A percentile compares a stretch with the other conserved stretches of the same genome.
Evolutionary conservation across 176 grass and related monocot genomes (phyloP).

Genomic region (Rhipidocladum racemiflorum): DNA sequence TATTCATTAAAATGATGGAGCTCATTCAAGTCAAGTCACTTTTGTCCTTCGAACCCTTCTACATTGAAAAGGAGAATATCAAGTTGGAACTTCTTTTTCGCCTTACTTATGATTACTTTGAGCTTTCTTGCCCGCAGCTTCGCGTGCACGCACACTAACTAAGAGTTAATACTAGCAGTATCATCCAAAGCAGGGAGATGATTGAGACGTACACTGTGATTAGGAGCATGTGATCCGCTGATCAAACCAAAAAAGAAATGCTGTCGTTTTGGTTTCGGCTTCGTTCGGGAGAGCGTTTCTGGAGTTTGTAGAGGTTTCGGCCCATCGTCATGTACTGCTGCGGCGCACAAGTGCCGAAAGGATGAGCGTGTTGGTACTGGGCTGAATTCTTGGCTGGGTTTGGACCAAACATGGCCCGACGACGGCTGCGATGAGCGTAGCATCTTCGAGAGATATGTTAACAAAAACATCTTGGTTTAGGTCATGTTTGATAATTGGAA

Average conservation of each 20-base stretch:
- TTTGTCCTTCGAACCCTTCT: no score
- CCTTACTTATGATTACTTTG: neutral
- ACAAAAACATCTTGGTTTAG: no score
- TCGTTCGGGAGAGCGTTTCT: no score
- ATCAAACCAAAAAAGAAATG: neutral
- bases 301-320: neutral
- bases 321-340: neutral
- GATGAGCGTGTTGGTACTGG: neutral
- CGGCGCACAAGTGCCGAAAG: neutral
- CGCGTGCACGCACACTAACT: neutral
- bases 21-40: no score
- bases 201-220: neutral
- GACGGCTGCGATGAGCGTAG: neutral
- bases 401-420: neutral
- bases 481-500: no score
- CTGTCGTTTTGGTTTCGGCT: no score
- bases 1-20: no score
- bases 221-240: neutral
- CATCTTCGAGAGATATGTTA: no score
- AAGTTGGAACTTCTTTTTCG: no score
- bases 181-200: neutral
- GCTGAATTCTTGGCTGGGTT: neutral
- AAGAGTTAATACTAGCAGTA: neutral
- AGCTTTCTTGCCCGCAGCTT: constrained; percentile 11
- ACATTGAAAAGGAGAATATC: no score